Conservation (phyloP, 495 filamentous ascomycete species). For the Sordaria brevicollis region DNA sequence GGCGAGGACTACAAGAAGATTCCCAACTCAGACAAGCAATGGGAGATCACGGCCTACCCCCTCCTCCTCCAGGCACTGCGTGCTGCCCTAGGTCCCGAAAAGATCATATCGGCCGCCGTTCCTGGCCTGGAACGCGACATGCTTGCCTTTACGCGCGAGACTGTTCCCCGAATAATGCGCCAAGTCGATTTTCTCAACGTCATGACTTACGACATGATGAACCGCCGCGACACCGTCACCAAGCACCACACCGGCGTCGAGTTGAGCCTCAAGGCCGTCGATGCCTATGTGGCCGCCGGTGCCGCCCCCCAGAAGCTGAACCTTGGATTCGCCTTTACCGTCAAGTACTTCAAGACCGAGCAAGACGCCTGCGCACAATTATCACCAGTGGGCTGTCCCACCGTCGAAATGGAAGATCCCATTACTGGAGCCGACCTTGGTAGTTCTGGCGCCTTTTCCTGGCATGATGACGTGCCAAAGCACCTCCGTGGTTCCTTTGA, state of each 20-base stretch:
- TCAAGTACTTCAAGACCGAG: constrained; percentile 59
- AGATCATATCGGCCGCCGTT: constrained; percentile 59
- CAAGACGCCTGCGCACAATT: constrained; percentile 36
- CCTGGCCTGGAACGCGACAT: constrained; percentile 60
- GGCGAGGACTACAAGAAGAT: constrained; percentile 62
- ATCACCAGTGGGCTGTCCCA: constrained; percentile 50
- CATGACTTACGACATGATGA: constrained; percentile 75
- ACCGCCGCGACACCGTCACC: constrained; percentile 58
- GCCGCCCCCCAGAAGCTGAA: constrained; percentile 49
- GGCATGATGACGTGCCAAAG: constrained; percentile 37
- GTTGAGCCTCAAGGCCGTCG: constrained; percentile 42
- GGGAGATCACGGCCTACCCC: constrained; percentile 57
- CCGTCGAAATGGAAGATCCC: constrained; percentile 53
- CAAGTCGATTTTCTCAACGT: constrained; percentile 67
- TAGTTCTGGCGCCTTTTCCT: constrained; percentile 52
- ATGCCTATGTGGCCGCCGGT: constrained; percentile 51
- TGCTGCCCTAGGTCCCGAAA: constrained; percentile 45
- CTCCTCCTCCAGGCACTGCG: constrained; percentile 51
- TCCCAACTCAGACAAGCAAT: constrained; percentile 50
- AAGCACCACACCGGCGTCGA: constrained; percentile 55
- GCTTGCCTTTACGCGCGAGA: constrained; percentile 58
- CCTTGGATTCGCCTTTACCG: constrained; percentile 66
- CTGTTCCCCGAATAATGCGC: constrained; percentile 50
- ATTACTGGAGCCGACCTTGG: constrained; percentile 54
- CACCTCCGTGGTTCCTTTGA: constrained; percentile 38